Evolutionary conservation across 2,329 filamentous ascomycete genomes (phyloP), one percentile per base, ranked within the genome.

Genomic region (Orbilia brochopaga): DNA sequence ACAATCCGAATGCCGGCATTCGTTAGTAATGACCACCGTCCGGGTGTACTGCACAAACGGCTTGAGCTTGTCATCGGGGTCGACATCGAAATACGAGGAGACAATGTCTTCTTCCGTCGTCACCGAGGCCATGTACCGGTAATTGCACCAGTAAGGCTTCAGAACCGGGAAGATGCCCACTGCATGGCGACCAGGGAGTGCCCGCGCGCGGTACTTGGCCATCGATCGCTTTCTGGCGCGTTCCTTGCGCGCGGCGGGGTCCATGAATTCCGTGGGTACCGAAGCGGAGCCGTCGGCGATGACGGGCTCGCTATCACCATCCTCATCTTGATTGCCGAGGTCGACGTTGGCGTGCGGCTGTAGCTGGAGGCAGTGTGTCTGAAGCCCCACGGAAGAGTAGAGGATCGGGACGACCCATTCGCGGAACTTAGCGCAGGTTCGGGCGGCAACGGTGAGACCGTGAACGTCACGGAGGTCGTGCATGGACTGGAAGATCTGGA

Each of bases 71-170:
- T 63, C 58, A 8, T 54, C 66, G 5, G 30, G 19, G 19, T 63
- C 59, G 7, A 51, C 53, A 48, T 70, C 66, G 37, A 70, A 70
- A 59, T 70, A 70, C 21, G 56, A 46, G 24, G 66, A 70, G 15
- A 70, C 66, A 27, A 70, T 70, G 21, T 70, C 66, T 1, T 58
- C 66, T 8, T 70, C 66, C 4, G 66, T 70, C 19, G 53, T 54
- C 2, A 70, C 66, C 59, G 58, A 63, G 48, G 60, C 61, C 66
- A 70, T 70, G 54, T 70, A 70, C 15, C 66, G 66, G 48, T 70
- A 70, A 21, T 70, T 70, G 46, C 66, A 70, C 66, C 66, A 70
- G 46, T 70, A 70, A 24, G 66, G 66, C n/a, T 51, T 54, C n/a
- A 59, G 59, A 37, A 70, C 66, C 10, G 66, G 66, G 24, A 70